Evolutionary conservation across 2,329 filamentous ascomycete species (phyloP), one percentile per base, ranked within the genome.

Genomic region (Berkeleyomyces rouxiae): DNA sequence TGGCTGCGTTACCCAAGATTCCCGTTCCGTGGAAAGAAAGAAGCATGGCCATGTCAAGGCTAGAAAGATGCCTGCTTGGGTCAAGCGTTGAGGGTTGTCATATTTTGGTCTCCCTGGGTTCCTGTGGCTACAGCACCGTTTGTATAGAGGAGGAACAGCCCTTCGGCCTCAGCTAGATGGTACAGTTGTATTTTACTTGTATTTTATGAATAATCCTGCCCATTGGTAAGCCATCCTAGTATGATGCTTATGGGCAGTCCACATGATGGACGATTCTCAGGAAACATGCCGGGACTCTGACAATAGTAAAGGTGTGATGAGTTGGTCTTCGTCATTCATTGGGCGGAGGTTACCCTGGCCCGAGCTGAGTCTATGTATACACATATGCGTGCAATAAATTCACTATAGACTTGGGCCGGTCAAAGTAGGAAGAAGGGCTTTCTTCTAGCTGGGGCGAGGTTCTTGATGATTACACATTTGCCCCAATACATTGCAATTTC

Each of bases 31-130:
- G 68, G 93, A 99, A 77, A 92, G 93, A 74, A 99, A 99, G 85
- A 97, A 99, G 82, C 83, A 90, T 63, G 95, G 93, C 68, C 89
- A 90, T 71, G 75, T 95, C 77, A 99, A 99, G 82, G 92, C 93
- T 64, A 88, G 93, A 76, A 99, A 99, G 84, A 95, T 87, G 84
- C 92, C 92, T 65, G 82, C 93, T 70, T 99, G 95, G 93, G 91
- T 97, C 80, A 97, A 96, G 84, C 77, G 81, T 76, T 84, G 79
- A 71, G 63, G 9, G 13, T 36, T 44, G 13, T 39, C 36, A 13
- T 47, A 47, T 13, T 13, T 39, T 47, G 58, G n/a, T 23, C 36
- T 36, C 13, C 39, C 37, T 44, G 43, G 13, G 4, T 23, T 37
- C 47, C 16, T 47, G 36, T 31, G 16, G 31, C 42, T 47, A 16